Base-by-base conservation (phyloP, 1,139 yeast genomes). In the Yamadazyma membranifaciens region DNA sequence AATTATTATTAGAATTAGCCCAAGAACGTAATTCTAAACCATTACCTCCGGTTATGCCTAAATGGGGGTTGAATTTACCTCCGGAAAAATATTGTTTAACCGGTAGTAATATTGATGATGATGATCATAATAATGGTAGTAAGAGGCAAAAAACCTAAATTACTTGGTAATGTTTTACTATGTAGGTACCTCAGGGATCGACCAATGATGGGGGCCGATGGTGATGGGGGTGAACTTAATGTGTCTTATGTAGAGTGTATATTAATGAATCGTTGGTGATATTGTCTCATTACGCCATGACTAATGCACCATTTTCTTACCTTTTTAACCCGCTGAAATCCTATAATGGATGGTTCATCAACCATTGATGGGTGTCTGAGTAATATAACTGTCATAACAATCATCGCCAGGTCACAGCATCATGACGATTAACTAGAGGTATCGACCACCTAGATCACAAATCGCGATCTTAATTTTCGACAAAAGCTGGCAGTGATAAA, bases 41-140 rank as follows among this genome's bases (percentile, higher is more conserved):
- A 0, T 71, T 92, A 44, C 99, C 99, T 4, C 88, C 94, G 7
- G 92, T 92, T 25, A 83, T 89, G 60, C 94, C 95, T 22, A 80
- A 85, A 42, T 91, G 92, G 84, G 98, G 98, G 16, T 74, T 92
- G 42, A 79, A 97, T 47, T 71, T 94, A 42, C 99, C 99, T 3
- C 98, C 98, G 9, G 98, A 92, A 67, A 92, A 91, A 75, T 91
- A 89, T 66, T 92, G 98, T 63, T 67, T 92, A 42, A 89, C 96
- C 0, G 89, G 88, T 2, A 76, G 78, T 48, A 92, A 87, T 51
- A 83, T 89, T 83, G 50, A 67, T 40, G 67, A 62, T 32, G 72
- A 67, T 16, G 73, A 67, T 38, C 67, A 60, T 31, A 59, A 25
- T 13, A 42, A 42, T 37, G 36, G 42, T 25, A 59, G 29, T 13